A percentile compares a stretch with the other conserved stretches of the same genome.
Evolutionary conservation across 2,329 filamentous ascomycete species (phyloP).

Genomic region (Escovopsis sp.): DNA sequence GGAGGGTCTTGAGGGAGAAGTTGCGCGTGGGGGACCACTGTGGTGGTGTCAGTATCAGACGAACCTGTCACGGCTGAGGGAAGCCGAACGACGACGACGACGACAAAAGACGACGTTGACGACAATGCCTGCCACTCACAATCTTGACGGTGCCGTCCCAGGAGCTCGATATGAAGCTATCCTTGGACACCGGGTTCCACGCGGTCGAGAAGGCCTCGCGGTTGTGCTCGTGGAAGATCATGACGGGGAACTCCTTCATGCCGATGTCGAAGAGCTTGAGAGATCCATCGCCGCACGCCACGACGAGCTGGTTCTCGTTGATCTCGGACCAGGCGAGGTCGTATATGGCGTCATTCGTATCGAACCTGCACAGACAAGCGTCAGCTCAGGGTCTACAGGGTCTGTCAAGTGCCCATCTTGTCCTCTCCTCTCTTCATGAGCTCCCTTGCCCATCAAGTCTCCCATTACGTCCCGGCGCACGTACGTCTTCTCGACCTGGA

Average conservation of each 20-base stretch:
- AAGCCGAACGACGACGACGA: constrained; percentile 1
- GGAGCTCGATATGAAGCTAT: constrained; percentile 76
- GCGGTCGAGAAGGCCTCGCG: constrained; percentile 83
- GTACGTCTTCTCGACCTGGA: constrained; percentile 70
- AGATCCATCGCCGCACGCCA: constrained; percentile 82
- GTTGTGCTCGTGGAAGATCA: constrained; percentile 86
- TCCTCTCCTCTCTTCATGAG: background rate
- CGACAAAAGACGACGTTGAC: background rate
- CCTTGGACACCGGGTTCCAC: constrained; percentile 86
- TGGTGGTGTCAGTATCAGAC: background rate
- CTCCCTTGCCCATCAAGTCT: too few species aligned
- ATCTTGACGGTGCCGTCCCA: constrained; percentile 97
- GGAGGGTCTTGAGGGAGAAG: constrained; percentile 67
- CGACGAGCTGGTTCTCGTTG: constrained; percentile 86
- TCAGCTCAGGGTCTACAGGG: background rate
- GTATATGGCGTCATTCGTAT: constrained; percentile 94
- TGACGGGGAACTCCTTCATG: constrained; percentile 70
- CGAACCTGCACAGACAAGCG: constrained; percentile 44
- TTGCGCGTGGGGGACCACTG: constrained; percentile 71
- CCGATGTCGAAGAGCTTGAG: constrained; percentile 86
- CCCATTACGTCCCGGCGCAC: too few species aligned
- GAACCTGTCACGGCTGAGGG: too few species aligned
- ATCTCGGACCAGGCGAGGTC: constrained; percentile 91
- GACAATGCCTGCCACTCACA: constrained; percentile 25
- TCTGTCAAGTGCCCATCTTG: background rate